phyloP scores from a whole-genome alignment of 305 asterid genomes.

The Rubia tinctorum region DNA sequence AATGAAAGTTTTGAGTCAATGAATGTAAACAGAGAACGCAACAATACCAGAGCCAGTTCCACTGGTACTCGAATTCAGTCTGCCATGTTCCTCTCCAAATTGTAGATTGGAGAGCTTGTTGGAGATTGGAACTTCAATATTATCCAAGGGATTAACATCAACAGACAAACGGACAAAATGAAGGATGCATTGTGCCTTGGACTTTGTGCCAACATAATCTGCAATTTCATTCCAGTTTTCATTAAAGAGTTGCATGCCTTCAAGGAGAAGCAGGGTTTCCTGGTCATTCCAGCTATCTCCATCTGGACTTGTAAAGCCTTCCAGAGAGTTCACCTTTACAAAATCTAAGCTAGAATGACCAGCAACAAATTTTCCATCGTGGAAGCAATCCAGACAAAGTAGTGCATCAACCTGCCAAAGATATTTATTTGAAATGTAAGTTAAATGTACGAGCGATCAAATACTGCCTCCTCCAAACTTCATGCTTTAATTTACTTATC shows the following conservation, averaged over 20 bases:
- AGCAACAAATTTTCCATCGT: conserved; percentile 80
- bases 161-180: conserved; percentile 91
- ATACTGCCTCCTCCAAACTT: neutral
- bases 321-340: conserved; percentile 59
- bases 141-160: conserved; percentile 58
- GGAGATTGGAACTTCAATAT: conserved; percentile 70
- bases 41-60: conserved; percentile 48
- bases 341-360: conserved; percentile 98
- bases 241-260: conserved; percentile 77
- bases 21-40: conserved; percentile 10
- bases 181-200: conserved; percentile 93
- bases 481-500: neutral
- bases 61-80: conserved; percentile 45
- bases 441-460: neutral
- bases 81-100: conserved; percentile 40
- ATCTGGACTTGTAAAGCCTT: conserved; percentile 65
- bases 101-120: conserved; percentile 40
- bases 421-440: conserved; percentile 24
- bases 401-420: conserved; percentile 68
- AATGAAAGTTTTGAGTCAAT: neutral
- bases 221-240: conserved; percentile 96
- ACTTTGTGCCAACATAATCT: conserved; percentile 90
- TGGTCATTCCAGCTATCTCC: conserved; percentile 94
- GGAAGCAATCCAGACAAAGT: conserved; percentile 84
- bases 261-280: conserved; percentile 84